Base-by-base conservation (phyloP, 352 stramenopile species). In the Thalassiosira exigua region DNA sequence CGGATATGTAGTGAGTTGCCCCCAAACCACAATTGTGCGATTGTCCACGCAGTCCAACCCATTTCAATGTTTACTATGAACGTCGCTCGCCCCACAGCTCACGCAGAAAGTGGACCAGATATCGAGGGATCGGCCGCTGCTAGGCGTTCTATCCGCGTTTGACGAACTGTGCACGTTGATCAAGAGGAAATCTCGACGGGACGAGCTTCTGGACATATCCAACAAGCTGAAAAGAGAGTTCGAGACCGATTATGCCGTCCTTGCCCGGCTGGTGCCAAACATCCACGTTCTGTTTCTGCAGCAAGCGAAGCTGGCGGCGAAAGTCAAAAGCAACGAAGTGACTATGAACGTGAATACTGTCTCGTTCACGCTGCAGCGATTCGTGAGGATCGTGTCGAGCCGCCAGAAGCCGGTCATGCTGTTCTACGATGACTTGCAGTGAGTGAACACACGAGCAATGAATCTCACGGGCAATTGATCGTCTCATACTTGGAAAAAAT, bases 351-450 rank as follows among this genome's bases (percentile, higher is more conserved):
- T 54, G 26, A 22, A 69, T 0, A 69, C 21, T 21, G 60, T 69
- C 30, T 58, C 41, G 22, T 69, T 59, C 22, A 69, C 24, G 17
- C 51, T 69, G 27, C 19, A 29, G 24, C 69, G 52, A 11, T 83
- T 87, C 44, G 75, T 87, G 54, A 79, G 79, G 46, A 56, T 81
- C n/a, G 57, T 87, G 4, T 86, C 79, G 21, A 76, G 68, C 32
- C 32, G 11, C n/a, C 7, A 4, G 3, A 22, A 14, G 14, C 79
- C 79, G 0, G 53, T 86, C 1, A 71, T 86, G 57, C 44, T 84
- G 0, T 82, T 80, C 52, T 41, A 85, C n/a, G 80, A 85, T 54
- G 77, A 85, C 56, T 57, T 86, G 7, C 79, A 86, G 22, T 44
- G 36, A 44, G 36, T 44, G n/a, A n/a, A n/a, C n/a, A n/a, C n/a